Percentiles rank a stretch among this genome's conserved stretches.
These are phyloP conservation scores for Coprinellus micaceus DNA, from an alignment of 768 basidiomycete genomes.

Conservation along the genomic window DNA sequence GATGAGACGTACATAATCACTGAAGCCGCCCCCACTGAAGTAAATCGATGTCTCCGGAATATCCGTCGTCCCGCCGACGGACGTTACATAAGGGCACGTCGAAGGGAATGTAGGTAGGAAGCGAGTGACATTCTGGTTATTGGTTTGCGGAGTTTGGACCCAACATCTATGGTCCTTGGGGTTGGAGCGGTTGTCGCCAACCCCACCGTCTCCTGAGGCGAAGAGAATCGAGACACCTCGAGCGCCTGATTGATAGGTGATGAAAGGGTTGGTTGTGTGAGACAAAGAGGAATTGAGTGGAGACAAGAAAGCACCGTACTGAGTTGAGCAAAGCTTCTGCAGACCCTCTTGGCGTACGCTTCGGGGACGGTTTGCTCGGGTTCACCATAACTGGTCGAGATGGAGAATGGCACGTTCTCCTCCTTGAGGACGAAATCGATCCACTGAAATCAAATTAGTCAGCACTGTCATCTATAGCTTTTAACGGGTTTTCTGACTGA, in stretches of 20 bases:
- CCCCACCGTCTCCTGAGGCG: constrained; percentile 65
- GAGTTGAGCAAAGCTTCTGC: constrained; percentile 59
- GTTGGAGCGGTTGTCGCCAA: constrained; percentile 57
- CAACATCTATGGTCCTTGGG: constrained; percentile 49
- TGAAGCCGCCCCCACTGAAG: constrained; percentile 76
- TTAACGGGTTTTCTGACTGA: constrained; percentile 2
- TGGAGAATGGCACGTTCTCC: constrained; percentile 49
- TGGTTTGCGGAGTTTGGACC: constrained; percentile 31
- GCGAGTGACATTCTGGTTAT: constrained; percentile 52
- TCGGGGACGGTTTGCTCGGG: constrained; percentile 70
- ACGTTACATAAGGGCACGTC: constrained; percentile 41
- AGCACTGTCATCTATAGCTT: background rate
- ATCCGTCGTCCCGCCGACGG: constrained; percentile 62
- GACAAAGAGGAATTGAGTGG: too few relatives aligned
- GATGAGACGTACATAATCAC: constrained; percentile 45
- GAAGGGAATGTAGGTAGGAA: constrained; percentile 61
- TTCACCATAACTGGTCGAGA: constrained; percentile 73
- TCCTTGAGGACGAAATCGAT: constrained; percentile 52
- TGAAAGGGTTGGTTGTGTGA: background rate
- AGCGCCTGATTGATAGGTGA: constrained; percentile 36
- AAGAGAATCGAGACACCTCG: constrained; percentile 65
- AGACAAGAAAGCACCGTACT: constrained; percentile 34
- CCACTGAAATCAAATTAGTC: too few relatives aligned
- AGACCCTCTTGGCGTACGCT: constrained; percentile 55
- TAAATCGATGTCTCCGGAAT: constrained; percentile 58